Evolutionary conservation across 2,329 filamentous ascomycete genomes (phyloP).

Genomic region (Cladosporium oxysporum): DNA sequence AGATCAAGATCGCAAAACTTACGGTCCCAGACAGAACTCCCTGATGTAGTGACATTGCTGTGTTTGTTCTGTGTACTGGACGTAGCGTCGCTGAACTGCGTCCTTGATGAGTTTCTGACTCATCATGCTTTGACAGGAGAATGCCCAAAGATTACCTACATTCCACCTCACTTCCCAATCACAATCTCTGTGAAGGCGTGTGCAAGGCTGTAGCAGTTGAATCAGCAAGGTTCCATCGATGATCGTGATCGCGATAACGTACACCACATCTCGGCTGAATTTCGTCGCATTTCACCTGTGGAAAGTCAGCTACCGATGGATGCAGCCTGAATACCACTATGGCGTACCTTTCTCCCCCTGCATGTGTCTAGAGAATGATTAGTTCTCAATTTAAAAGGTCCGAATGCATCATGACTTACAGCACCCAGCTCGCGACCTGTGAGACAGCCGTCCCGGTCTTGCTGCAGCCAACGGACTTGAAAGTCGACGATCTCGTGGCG

Average conservation of each 20-base stretch:
- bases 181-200: conserved; percentile 57
- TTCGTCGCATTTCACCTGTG: conserved; percentile 60
- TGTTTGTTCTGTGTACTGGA: conserved; percentile 37
- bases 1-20: conserved; percentile 33
- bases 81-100: conserved; percentile 39
- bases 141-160: conserved; percentile 22
- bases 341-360: conserved; percentile 37
- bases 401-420: conserved; percentile 43
- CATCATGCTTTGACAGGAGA: not conserved
- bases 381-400: not conserved
- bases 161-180: conserved; percentile 58
- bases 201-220: conserved; percentile 50
- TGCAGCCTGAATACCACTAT: conserved; percentile 8
- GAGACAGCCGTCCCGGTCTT: conserved; percentile 48
- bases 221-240: conserved; percentile 4
- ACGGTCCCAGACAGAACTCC: conserved; percentile 60
- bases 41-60: conserved; percentile 50
- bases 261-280: conserved; percentile 56
- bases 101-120: not conserved
- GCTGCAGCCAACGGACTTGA: conserved; percentile 27
- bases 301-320: not conserved
- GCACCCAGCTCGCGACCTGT: conserved; percentile 56
- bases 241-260: conserved; percentile 27
- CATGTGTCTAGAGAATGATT: conserved; percentile 34
- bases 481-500: conserved; percentile 27